A percentile compares a stretch with the other conserved stretches of the same genome.
Conservation (phyloP, 352 stramenopile species). For the Peronospora tabacina region DNA sequence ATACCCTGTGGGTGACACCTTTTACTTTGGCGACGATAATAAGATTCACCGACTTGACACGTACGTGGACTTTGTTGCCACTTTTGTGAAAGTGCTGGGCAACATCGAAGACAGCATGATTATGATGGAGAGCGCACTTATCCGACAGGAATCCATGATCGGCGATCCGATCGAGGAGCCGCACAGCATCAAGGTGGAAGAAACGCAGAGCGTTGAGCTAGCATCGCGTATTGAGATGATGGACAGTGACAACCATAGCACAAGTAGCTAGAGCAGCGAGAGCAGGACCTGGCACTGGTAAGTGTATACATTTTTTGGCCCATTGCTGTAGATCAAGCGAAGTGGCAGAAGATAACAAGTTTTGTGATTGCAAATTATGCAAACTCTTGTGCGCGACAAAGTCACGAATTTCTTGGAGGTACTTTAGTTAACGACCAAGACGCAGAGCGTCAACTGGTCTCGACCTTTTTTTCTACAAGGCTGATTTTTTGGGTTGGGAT, state of each 20-base stretch:
- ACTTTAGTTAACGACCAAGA: not conserved
- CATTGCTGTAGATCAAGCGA: constrained; percentile 11
- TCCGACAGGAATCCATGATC: constrained; percentile 51
- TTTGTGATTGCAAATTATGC: constrained; percentile 5
- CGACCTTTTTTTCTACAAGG: too few relatives aligned
- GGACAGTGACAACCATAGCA: constrained; percentile 11
- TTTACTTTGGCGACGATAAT: constrained; percentile 53
- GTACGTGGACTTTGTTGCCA: constrained; percentile 49
- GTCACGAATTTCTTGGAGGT: not conserved
- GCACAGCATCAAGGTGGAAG: constrained; percentile 8
- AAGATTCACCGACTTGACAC: constrained; percentile 52
- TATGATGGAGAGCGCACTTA: constrained; percentile 48
- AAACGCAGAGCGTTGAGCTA: constrained; percentile 2
- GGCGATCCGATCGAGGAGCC: constrained; percentile 34
- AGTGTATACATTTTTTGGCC: too few relatives aligned
- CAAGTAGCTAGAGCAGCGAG: constrained; percentile 14
- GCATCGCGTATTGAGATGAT: constrained; percentile 7
- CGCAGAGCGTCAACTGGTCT: not conserved
- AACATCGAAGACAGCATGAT: constrained; percentile 40
- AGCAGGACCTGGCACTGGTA: not conserved
- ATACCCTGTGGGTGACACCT: constrained; percentile 48
- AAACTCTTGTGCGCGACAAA: too few relatives aligned
- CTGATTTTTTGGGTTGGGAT: too few relatives aligned
- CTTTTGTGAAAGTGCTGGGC: constrained; percentile 33
- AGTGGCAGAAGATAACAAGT: too few relatives aligned